Evolutionary conservation across 106 monocot genomes (phyloP), one percentile per base, ranked within the genome.

Genomic region (Posidonia australis): DNA sequence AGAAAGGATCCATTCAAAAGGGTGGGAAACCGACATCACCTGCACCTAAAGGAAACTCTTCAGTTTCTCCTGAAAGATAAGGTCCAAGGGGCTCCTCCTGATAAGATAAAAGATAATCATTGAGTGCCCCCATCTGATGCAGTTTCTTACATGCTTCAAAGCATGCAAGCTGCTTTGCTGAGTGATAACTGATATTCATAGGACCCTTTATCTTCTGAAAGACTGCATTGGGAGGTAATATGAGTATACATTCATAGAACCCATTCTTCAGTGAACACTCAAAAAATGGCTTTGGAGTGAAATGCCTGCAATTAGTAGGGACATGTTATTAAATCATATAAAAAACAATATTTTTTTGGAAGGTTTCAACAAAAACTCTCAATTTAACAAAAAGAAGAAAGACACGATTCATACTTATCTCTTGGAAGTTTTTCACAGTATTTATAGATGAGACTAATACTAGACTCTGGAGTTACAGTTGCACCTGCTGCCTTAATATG

Each of bases 401-500:
- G 7, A 54, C 9, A 12, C 24, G 54, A 54, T 54, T 23, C 75
- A 27, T 86, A 93, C 89, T 79, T 79, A 73, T 93, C 86, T 74
- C 53, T 80, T 18, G 89, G 86, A 22, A 93, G 89, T 51, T 80
- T 93, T 45, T 81, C 79, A 70, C 93, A 93, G 51, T 93, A 93
- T 84, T 18, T 74, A 59, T 83, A 51, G 28, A 93, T 76, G 69
- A 89, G 74, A 54, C 27, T 59, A 59, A 89, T 65, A 69, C 93
- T 83, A 42, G 86, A 83, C 64, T 72, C 78, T 64, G 68, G 44
- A 54, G 93, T 86, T 32, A 89, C 57, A 26, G 60, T 77, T 61
- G 89, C 93, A 26, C 86, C 93, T 55, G 93, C 89, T 49, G 83
- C 81, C 32, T 83, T 73, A 64, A 93, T 77, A 47, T 21, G 44